Conservation (phyloP, 75 land plant genomes). For the Pinus albicaulis region DNA sequence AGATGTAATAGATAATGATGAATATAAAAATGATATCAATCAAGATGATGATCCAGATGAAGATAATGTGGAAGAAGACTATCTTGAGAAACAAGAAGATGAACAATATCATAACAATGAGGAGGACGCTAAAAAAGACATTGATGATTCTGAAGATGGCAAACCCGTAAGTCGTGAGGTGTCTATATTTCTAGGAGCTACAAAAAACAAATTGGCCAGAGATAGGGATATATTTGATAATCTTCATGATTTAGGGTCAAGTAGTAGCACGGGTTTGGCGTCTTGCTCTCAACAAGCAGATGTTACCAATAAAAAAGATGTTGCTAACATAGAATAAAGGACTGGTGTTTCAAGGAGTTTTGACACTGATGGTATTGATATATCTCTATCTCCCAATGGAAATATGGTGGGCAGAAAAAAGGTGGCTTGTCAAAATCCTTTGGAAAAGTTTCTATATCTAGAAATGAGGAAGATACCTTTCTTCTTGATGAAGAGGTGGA, state of each 20-base stretch:
- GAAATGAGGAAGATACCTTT: constrained; percentile 59
- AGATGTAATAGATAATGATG: too few relatives aligned
- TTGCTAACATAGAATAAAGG: not conserved
- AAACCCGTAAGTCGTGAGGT: too few relatives aligned
- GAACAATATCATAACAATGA: too few relatives aligned
- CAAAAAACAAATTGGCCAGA: too few relatives aligned
- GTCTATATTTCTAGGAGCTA: too few relatives aligned
- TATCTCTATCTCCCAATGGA: constrained; percentile 7
- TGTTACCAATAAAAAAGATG: constrained; percentile 12
- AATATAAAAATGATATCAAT: too few relatives aligned
- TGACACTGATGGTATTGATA: constrained; percentile 16
- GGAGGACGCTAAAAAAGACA: too few relatives aligned
- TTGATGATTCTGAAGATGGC: too few relatives aligned
- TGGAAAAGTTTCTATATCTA: constrained; percentile 15
- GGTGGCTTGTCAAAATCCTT: constrained; percentile 60
- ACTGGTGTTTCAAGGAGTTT: constrained; percentile 8
- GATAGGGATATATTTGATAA: constrained; percentile 2
- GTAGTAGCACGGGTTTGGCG: not conserved
- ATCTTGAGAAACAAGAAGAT: too few relatives aligned
- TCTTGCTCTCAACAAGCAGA: constrained; percentile 1
- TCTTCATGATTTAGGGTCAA: not conserved
- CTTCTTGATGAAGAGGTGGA: constrained; percentile 94
- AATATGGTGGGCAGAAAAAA: constrained; percentile 13
- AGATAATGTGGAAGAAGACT: too few relatives aligned
- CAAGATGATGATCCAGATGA: too few relatives aligned